Percentiles rank a stretch among this genome's conserved stretches.
These are phyloP conservation scores for Phtheirospermum japonicum DNA, from an alignment of 257 asterid genomes.

Conservation along the genomic window DNA sequence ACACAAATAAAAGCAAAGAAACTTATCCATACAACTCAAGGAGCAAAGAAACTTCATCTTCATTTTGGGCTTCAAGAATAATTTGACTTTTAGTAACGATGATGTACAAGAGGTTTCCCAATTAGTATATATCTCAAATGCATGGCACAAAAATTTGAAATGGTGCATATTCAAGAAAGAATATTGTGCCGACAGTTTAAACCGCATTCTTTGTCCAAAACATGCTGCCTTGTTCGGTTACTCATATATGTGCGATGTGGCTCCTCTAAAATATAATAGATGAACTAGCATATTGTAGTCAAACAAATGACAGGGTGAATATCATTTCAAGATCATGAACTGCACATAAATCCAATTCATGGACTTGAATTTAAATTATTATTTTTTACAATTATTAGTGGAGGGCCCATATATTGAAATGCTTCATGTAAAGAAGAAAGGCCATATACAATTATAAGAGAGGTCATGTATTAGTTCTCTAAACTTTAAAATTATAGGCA, in stretches of 20 bases:
- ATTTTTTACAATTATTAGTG: neutral
- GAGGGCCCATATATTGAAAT: neutral
- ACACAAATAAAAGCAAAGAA: too few species aligned
- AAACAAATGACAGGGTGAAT: conserved; percentile 12
- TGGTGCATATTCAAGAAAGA: too few species aligned
- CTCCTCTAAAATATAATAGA: neutral
- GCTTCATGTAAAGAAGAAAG: neutral
- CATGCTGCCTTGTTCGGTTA: conserved; percentile 3
- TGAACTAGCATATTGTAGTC: conserved; percentile 9
- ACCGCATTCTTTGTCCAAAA: neutral
- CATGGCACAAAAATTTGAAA: neutral
- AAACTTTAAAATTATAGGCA: neutral
- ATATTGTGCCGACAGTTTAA: too few species aligned
- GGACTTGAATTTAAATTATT: neutral
- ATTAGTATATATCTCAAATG: neutral
- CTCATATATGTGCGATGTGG: conserved; percentile 12
- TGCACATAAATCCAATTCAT: conserved; percentile 15
- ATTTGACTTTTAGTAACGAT: neutral
- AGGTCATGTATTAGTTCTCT: neutral
- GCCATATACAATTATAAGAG: neutral
- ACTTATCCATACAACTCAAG: too few species aligned
- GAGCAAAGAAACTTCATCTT: too few species aligned
- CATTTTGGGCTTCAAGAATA: too few species aligned
- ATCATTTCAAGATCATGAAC: conserved; percentile 17
- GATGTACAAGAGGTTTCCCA: neutral